Evolutionary conservation across 2,329 filamentous ascomycete genomes (phyloP), one percentile per base, ranked within the genome.

Genomic region (Pseudogymnoascus sp.): DNA sequence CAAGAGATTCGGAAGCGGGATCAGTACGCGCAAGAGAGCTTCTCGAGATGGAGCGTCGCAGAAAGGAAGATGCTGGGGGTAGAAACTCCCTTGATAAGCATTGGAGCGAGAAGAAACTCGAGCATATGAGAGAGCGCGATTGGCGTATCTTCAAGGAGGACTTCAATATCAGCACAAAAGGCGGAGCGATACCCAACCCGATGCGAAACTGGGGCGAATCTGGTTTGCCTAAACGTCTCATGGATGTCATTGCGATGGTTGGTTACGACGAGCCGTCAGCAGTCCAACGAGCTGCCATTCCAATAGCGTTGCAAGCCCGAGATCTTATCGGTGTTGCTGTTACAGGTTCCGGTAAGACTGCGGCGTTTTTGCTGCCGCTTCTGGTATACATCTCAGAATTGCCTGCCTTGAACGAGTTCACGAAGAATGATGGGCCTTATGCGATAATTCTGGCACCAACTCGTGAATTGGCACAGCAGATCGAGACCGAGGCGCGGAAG

Each of bases 61-160:
- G 87, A 30, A 88, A 86, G 69, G 88, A 95, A 70, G 85, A 89
- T 65, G 85, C 86, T 9, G 80, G 82, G 63, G 81, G 83, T 62
- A 83, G 88, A 64, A 90, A 87, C 65, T 87, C 87, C 35, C 80
- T 96, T 61, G 92, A 95, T 68, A 92, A 92, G 74, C 92, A 96
- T 75, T 99, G 94, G 94, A 92, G 89, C 61, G 90, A 97, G 72
- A 99, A 99, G 84, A 83, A 82, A 64, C 78, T 97, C 65, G 86
- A 89, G 12, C 90, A 96, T 69, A 99, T 99, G 94, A 89, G 91
- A 65, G 92, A 97, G 76, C 83, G 94, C 73, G 94, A 99, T 75
- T 99, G 94, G 94, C 90, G 94, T 72, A 97, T 99, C 69, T 97
- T 99, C 85, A 99, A 97, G 76, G 94, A 97, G 74, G 92, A 99